Percentiles rank a stretch among this genome's conserved stretches.
These are phyloP conservation scores for Kandelia obovata DNA, from an alignment of 345 rosid genomes.

Conservation along the genomic window DNA sequence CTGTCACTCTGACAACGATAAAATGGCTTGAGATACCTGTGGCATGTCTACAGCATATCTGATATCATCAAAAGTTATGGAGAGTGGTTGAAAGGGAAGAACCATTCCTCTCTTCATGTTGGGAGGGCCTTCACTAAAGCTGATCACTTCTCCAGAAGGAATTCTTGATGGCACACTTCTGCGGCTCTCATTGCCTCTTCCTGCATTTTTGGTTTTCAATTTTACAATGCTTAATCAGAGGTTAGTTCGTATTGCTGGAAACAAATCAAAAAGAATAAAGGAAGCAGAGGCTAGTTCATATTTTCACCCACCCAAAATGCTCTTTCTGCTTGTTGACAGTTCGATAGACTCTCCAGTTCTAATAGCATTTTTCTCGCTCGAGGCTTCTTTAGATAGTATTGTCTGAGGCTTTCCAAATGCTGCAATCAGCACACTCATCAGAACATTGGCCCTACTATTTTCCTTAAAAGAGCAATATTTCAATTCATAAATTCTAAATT, in stretches of 20 bases:
- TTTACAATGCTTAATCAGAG: slow-evolving; percentile 8
- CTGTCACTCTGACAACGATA: too few species aligned
- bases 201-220: slow-evolving; percentile 29
- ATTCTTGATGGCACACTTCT: slow-evolving; percentile 28
- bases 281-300: not conserved
- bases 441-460: not conserved
- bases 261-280: not conserved
- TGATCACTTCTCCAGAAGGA: slow-evolving; percentile 34
- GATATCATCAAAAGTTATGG: slow-evolving; percentile 53
- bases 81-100: slow-evolving; percentile 64
- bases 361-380: slow-evolving; percentile 36
- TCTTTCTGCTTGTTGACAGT: slow-evolving; percentile 31
- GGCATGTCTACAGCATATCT: slow-evolving; percentile 66
- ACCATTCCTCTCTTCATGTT: slow-evolving; percentile 52
- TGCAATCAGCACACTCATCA: slow-evolving; percentile 25
- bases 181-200: slow-evolving; percentile 20
- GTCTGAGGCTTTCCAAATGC: slow-evolving; percentile 68
- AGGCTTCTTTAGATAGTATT: slow-evolving; percentile 43
- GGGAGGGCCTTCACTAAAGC: slow-evolving; percentile 26
- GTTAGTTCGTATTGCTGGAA: not conserved
- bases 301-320: slow-evolving; percentile 30
- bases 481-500: too few species aligned
- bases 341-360: slow-evolving; percentile 32
- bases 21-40: slow-evolving; percentile 32
- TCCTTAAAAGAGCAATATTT: too few species aligned